These are phyloP conservation scores for Fusarium incarnatum DNA, from an alignment of 2,329 filamentous ascomycete genomes.

Conservation along the genomic window DNA sequence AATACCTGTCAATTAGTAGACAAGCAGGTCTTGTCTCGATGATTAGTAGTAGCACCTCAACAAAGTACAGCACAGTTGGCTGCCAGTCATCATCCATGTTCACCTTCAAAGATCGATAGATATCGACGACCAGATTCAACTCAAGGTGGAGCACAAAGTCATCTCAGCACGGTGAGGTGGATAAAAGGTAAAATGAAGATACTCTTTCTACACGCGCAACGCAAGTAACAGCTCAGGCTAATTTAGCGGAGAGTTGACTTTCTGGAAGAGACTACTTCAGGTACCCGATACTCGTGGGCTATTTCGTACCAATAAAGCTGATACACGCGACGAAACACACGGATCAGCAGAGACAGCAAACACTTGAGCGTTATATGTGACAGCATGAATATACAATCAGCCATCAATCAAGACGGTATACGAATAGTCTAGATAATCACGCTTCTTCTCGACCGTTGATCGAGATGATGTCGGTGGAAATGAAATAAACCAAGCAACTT, in stretches of 20 bases:
- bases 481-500: constrained; percentile 15
- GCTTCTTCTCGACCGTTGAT: background rate
- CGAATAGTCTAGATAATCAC: background rate
- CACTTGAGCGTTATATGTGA: constrained; percentile 11
- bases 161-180: constrained; percentile 35
- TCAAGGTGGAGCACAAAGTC: constrained; percentile 31
- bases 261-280: background rate
- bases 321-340: constrained; percentile 39
- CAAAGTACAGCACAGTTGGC: constrained; percentile 11
- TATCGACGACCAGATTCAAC: constrained; percentile 25
- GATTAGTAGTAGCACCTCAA: constrained; percentile 18
- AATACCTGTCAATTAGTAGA: background rate
- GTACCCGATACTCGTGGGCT: background rate
- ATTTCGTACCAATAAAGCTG: constrained; percentile 33
- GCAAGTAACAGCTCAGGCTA: constrained; percentile 23
- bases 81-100: constrained; percentile 15
- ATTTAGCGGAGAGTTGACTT: constrained; percentile 22
- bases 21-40: background rate
- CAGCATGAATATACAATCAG: background rate
- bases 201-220: constrained; percentile 6
- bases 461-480: constrained; percentile 46
- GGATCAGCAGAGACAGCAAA: constrained; percentile 22
- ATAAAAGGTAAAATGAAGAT: constrained; percentile 38
- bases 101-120: constrained; percentile 8
- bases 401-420: background rate